Conservation (phyloP, 148 eudicot genomes). For the Vaccinium darrowii region DNA sequence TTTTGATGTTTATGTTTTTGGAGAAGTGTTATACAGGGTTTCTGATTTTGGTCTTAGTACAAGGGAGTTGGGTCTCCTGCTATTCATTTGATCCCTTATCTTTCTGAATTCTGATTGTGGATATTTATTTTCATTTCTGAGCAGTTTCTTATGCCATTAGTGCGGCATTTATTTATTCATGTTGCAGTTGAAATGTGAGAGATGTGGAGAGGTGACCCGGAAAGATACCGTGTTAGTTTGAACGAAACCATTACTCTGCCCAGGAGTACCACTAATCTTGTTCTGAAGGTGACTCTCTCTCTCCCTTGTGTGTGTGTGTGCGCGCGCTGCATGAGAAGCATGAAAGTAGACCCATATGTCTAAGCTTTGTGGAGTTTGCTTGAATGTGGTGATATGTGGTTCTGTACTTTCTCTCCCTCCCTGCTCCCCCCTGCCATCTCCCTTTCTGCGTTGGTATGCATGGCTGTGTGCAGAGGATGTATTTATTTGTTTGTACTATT, state of each 20-base stretch:
- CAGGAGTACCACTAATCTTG: slow-evolving; percentile 55
- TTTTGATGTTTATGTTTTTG: background rate
- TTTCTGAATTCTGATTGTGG: background rate
- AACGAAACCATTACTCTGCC: slow-evolving; percentile 54
- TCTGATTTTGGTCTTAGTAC: background rate
- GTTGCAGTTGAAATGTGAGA: slow-evolving; percentile 74
- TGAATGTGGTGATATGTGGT: background rate
- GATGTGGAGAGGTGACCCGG: slow-evolving; percentile 75
- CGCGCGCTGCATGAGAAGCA: background rate
- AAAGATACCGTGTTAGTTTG: slow-evolving; percentile 70
- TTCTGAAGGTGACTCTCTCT: slow-evolving; percentile 62
- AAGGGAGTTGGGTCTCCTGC: background rate
- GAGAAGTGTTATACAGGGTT: background rate
- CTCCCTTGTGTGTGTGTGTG: background rate
- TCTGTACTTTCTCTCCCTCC: slow-evolving; percentile 6
- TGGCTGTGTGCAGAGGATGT: background rate
- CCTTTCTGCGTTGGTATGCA: background rate
- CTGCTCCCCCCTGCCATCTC: background rate
- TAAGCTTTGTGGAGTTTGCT: background rate
- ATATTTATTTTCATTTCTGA: slow-evolving; percentile 12
- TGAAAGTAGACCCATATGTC: background rate
- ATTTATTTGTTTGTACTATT: background rate
- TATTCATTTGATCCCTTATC: background rate
- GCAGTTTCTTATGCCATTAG: background rate
- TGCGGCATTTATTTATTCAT: background rate